These are phyloP conservation scores for Ceratocystis smalleyi DNA, from an alignment of 2,329 filamentous ascomycete species.

Conservation along the genomic window DNA sequence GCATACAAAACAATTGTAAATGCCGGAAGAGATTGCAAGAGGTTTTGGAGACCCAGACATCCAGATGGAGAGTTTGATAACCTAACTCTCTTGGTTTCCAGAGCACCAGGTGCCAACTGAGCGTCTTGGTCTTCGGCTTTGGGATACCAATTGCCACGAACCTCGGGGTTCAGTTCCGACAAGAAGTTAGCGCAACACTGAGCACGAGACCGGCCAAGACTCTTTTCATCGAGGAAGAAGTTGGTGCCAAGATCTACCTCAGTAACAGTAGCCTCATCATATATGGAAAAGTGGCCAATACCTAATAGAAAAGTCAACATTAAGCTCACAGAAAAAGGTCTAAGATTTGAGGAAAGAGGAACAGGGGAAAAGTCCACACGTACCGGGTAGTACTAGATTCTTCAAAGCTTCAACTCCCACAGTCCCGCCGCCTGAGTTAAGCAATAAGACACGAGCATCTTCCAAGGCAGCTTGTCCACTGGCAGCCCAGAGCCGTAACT, in stretches of 20 bases:
- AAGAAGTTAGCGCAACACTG: slow-evolving; percentile 63
- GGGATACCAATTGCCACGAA: slow-evolving; percentile 56
- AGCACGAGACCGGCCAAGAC: slow-evolving; percentile 62
- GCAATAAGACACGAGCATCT: slow-evolving; percentile 73
- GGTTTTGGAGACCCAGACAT: slow-evolving; percentile 25
- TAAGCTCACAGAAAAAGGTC: not conserved
- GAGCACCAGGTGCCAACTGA: not conserved
- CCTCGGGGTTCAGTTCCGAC: slow-evolving; percentile 83
- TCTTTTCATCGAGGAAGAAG: slow-evolving; percentile 79
- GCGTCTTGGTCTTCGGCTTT: slow-evolving; percentile 26
- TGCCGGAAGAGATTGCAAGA: slow-evolving; percentile 26
- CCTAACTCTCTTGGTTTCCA: slow-evolving; percentile 12
- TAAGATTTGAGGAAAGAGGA: not conserved
- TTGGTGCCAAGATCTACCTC: slow-evolving; percentile 84
- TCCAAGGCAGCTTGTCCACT: slow-evolving; percentile 82
- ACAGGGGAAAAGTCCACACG: slow-evolving; percentile 10
- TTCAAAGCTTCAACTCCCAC: slow-evolving; percentile 85
- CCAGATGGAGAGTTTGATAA: slow-evolving; percentile 13
- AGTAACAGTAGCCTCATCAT: slow-evolving; percentile 60
- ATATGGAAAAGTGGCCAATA: slow-evolving; percentile 81
- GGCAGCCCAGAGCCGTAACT: slow-evolving; percentile 88
- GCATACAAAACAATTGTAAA: slow-evolving; percentile 43
- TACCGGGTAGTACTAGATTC: slow-evolving; percentile 85
- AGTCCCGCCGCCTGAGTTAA: slow-evolving; percentile 77
- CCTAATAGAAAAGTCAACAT: slow-evolving; percentile 31